Base-by-base conservation (phyloP, 1,139 yeast species). In the Magnusiomyces ingens region DNA sequence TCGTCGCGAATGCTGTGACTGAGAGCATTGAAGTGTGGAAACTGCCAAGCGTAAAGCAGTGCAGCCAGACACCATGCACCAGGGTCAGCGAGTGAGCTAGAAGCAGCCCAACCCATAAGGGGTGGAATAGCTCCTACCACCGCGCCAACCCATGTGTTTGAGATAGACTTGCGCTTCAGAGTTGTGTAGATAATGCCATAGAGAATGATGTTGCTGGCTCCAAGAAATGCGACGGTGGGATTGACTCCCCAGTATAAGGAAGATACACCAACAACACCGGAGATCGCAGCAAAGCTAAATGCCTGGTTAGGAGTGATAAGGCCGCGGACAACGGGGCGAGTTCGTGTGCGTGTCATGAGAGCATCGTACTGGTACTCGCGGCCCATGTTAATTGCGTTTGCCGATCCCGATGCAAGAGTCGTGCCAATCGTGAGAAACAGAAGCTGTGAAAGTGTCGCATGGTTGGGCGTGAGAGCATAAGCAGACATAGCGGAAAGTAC, bases 71-170 rank as follows among this genome's bases (percentile, higher is more conserved):
- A 84, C 98, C 98, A 93, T 2, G 95, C 95, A 6, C 94, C 97
- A 0, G 98, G 97, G 58, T 88, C 89, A 3, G 75, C 62, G 50
- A 93, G 72, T 1, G 95, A 81, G 37, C 72, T 81, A 2, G 96
- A 86, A 0, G 97, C 96, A 1, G 96, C 96, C 99, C 99, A 93
- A 1, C 99, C 99, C 99, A 93, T 93, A 52, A 94, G 76, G 36
- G 99, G 99, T 0, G 99, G 99, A 44, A 93, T 86, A 0, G 98
- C 98, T 2, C 99, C 99, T 2, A 94, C 99, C 10, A 94, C 67
- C 1, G 99, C 99, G 21, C 99, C 99, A 1, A 93, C 94, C 99
- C 99, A 93, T 0, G 99, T 93, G 68, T 93, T 93, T 47, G 86
- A 67, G 50, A 93, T 93, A 18, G 89, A 83, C 59, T 76, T 80